Evolutionary conservation across 768 basidiomycete genomes (phyloP).

Genomic region (Lactarius hengduanensis): DNA sequence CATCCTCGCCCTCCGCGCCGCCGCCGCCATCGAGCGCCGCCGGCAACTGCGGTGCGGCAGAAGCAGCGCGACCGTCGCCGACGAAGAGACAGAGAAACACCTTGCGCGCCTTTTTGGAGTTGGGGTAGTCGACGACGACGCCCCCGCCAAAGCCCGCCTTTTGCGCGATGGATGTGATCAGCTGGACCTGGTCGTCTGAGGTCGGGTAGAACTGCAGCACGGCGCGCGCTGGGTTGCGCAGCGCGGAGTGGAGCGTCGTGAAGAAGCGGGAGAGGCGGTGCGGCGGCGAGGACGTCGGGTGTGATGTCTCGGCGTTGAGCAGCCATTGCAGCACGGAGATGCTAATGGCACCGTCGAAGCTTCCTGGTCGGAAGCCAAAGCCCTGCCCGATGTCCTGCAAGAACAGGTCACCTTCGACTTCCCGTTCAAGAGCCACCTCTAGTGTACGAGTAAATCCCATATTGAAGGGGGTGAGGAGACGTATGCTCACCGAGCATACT

Average conservation of each 20-base stretch:
- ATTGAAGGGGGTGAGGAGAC: neutral
- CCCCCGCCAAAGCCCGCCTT: slow-evolving; percentile 97
- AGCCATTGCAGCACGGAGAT: slow-evolving; percentile 99
- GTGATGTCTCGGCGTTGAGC: slow-evolving; percentile 91
- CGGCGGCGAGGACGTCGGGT: slow-evolving; percentile 84
- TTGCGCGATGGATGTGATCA: slow-evolving; percentile 91
- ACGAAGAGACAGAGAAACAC: slow-evolving; percentile 93
- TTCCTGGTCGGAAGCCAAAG: slow-evolving; percentile 93
- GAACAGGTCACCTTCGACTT: slow-evolving; percentile 95
- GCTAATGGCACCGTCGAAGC: slow-evolving; percentile 97
- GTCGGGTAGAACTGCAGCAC: slow-evolving; percentile 95
- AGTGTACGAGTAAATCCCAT: neutral
- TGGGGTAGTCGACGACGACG: slow-evolving; percentile 94
- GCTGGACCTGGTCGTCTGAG: slow-evolving; percentile 93
- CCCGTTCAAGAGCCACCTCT: slow-evolving; percentile 95
- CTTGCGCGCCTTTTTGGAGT: slow-evolving; percentile 93
- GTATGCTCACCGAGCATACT: slow-evolving; percentile 85
- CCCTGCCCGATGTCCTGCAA: slow-evolving; percentile 98
- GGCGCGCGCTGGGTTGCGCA: slow-evolving; percentile 82
- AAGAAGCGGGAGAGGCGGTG: slow-evolving; percentile 87
- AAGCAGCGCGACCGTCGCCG: slow-evolving; percentile 62
- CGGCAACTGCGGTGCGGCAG: slow-evolving; percentile 53
- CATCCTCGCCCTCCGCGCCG: slow-evolving; percentile 48
- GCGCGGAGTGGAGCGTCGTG: slow-evolving; percentile 84
- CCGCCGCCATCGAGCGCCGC: slow-evolving; percentile 69